Evolutionary conservation across 768 basidiomycete species (phyloP), one percentile per base, ranked within the genome.

Genomic region (Mycena crocata): DNA sequence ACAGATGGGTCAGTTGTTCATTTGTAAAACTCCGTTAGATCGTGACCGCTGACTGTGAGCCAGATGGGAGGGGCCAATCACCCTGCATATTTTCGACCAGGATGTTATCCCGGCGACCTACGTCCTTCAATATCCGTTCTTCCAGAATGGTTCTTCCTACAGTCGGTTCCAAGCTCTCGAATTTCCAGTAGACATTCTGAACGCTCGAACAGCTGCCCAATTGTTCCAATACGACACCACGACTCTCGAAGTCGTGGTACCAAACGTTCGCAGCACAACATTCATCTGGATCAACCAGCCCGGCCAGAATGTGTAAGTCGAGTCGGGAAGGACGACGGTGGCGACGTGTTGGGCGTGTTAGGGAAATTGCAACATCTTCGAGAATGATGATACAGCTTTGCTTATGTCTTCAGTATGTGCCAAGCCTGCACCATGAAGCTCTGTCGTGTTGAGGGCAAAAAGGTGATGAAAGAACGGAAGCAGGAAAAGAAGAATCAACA

Each of bases 11-110:
- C 12, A 40, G 59, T 17, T 39, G 15, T n/a, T 8, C 1, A 32
- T 8, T 10, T 34, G 2, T 24, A 17, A 17, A 6, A n/a, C 24
- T 46, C 30, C 28, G 24, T 10, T 26, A 24, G 14, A 26, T 45
- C 8, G n/a, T n/a, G n/a, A n/a, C 15, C 8, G 7, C 31, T 46
- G 12, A 37, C 9, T 9, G 9, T 24, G 14, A 44, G 3, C 9
- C 44, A 66, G 65, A 23, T 66, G 65, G 65, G 65, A 66, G 39
- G 65, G 65, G 7, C 65, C 65, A 32, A 59, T 66, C 12, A n/a
- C 62, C 21, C 45, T 66, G 4, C 55, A 66, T 44, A 31, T 66
- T 2, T 26, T 39, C 30, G 65, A 66, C 45, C 52, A 56, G 52
- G 65, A 66, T 19, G 65, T 40, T 13, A 66, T 66, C 45, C 65